A percentile compares a stretch with the other conserved stretches of the same genome.
Evolutionary conservation across 768 basidiomycete species (phyloP).

Genomic region (Tulasnella calospora): DNA sequence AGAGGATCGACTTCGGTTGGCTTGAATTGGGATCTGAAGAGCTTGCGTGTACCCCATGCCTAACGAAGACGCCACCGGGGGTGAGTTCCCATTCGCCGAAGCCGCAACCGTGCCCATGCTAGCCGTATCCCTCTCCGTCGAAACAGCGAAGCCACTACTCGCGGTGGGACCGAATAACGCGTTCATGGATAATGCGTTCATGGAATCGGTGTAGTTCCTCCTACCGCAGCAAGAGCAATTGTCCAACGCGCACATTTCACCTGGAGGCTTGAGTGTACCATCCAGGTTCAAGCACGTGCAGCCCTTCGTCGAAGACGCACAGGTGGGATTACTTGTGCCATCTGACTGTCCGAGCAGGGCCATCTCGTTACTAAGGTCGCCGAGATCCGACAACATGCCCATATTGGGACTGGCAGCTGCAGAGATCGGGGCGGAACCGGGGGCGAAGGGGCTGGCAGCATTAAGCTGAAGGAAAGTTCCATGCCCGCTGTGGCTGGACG

Average conservation of each 20-base stretch:
- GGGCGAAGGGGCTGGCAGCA: not conserved
- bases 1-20: no score
- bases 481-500: not conserved
- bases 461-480: not conserved
- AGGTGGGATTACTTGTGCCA: not conserved
- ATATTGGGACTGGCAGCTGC: not conserved
- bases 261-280: not conserved
- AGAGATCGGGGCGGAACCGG: not conserved
- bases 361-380: not conserved
- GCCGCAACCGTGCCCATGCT: not conserved
- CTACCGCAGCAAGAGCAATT: not conserved
- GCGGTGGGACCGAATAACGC: not conserved
- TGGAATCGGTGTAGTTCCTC: not conserved
- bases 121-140: not conserved
- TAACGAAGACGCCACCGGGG: no score
- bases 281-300: not conserved
- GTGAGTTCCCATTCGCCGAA: no score
- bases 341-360: not conserved
- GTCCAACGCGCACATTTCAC: not conserved
- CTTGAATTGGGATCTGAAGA: no score
- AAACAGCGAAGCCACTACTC: not conserved
- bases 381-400: not conserved
- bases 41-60: no score
- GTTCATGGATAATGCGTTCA: not conserved
- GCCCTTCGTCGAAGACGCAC: not conserved